Evolutionary conservation across 73 alveolate genomes (phyloP).

Genomic region (Tetrahymena malaccensis): DNA sequence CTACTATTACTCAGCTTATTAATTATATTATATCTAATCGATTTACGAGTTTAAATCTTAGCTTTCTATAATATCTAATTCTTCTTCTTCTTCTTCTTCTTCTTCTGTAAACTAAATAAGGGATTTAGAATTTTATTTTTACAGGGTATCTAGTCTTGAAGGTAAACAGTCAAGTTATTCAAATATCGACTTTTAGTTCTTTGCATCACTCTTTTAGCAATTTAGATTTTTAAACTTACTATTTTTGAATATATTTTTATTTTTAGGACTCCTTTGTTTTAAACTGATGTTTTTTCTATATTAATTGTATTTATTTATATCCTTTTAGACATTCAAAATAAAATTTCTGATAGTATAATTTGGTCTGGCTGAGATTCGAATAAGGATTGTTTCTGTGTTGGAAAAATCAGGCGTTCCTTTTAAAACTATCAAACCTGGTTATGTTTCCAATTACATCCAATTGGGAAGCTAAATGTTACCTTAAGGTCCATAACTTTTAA

Average conservation of each 20-base stretch:
- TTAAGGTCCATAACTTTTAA: neutral
- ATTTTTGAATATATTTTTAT: no score
- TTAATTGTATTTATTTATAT: no score
- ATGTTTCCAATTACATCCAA: neutral
- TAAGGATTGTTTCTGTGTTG: neutral
- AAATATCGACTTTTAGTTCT: neutral
- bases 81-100: no score
- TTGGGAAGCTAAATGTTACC: neutral
- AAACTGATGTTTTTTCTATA: neutral
- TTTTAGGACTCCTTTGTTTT: neutral
- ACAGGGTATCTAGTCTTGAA: neutral
- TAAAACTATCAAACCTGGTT: neutral
- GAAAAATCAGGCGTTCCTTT: neutral
- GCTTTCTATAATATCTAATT: neutral
- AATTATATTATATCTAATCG: no score
- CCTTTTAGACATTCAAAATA: neutral
- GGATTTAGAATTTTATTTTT: neutral
- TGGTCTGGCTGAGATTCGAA: neutral
- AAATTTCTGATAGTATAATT: neutral
- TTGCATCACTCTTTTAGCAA: neutral
- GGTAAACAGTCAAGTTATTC: neutral
- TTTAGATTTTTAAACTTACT: no score
- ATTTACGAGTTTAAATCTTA: neutral
- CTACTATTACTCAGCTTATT: no score
- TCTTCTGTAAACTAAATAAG: neutral